Evolutionary conservation across 2,329 filamentous ascomycete genomes (phyloP), one percentile per base, ranked within the genome.

Genomic region (Pseudogymnoascus sp.): DNA sequence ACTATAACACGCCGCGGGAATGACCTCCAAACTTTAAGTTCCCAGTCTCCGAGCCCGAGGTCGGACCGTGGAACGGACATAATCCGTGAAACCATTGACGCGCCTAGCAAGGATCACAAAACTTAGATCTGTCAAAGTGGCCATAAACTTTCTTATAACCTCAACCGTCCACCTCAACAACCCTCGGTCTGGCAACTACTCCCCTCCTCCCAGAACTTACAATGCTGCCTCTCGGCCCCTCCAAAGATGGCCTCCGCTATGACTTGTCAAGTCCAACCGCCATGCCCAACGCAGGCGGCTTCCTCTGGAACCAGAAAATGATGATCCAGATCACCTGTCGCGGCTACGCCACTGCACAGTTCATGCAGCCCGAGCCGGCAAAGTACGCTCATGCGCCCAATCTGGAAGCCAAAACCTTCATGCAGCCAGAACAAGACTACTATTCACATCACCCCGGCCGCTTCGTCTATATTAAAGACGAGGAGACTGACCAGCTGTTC

Each of bases 251-350:
- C 61, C 75, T 78, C 59, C 82, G 82, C 66, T 84, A 83, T 72
- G 81, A 84, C 71, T 78, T 85, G 66, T 76, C 74, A 60, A 81
- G 78, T 70, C 80, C 82, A n/a, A 82, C 81, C 23, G 80, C 80
- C 42, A 74, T 85, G 77, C 81, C 82, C 60, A 81, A 82, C 71
- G 81, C 82, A 2, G 79, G 77, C 60, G 81, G 78, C 61, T 85
- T 84, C 69, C 75, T 85, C 10, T 85, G 82, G 82, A 85, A 85
- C 67, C 80, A 83, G 71, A 79, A 77, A 72, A 84, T 84, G 82
- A 84, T 84, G 82, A 82, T 84, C 64, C 82, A 84, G 70, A 75
- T 81, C 56, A 84, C 82, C 63, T 84, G 82, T 70, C 81, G 82
- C 18, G 82, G 82, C n/a, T 84, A 82, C 68, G 80, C 82, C 25